Evolutionary conservation across 2,329 filamentous ascomycete genomes (phyloP).

Genomic region (Ascochyta rabiei): DNA sequence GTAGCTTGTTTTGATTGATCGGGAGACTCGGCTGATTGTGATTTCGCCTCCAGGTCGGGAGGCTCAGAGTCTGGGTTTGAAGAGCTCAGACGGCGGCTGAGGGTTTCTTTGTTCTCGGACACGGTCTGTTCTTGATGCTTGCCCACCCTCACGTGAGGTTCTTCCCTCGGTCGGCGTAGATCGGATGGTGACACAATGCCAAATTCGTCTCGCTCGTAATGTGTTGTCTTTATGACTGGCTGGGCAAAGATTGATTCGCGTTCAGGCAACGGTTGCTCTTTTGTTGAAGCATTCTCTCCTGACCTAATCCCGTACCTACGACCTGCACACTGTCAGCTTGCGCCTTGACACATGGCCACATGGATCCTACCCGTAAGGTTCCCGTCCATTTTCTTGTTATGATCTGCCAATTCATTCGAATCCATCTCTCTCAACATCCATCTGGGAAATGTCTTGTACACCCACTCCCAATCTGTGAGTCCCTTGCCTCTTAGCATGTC

Average conservation of each 20-base stretch:
- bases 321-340: not conserved
- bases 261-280: not conserved
- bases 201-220: slow-evolving; percentile 25
- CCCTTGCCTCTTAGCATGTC: slow-evolving; percentile 42
- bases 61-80: too few species aligned
- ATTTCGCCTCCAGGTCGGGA: too few species aligned
- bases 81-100: not conserved
- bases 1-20: not conserved
- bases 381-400: not conserved
- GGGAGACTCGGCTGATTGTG: not conserved
- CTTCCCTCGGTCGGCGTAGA: slow-evolving; percentile 34
- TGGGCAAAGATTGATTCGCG: slow-evolving; percentile 21
- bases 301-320: not conserved
- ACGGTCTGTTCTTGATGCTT: not conserved
- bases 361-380: not conserved
- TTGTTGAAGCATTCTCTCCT: not conserved
- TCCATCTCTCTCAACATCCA: slow-evolving; percentile 42
- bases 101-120: not conserved
- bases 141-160: slow-evolving; percentile 9
- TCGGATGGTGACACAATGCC: slow-evolving; percentile 43
- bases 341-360: not conserved
- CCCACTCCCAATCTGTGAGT: slow-evolving; percentile 39
- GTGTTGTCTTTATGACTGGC: slow-evolving; percentile 20
- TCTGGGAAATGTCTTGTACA: slow-evolving; percentile 36
- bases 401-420: slow-evolving; percentile 3